Evolutionary conservation across 352 stramenopile genomes (phyloP), one percentile per base, ranked within the genome.

Genomic region (Phytophthora podocarpi): DNA sequence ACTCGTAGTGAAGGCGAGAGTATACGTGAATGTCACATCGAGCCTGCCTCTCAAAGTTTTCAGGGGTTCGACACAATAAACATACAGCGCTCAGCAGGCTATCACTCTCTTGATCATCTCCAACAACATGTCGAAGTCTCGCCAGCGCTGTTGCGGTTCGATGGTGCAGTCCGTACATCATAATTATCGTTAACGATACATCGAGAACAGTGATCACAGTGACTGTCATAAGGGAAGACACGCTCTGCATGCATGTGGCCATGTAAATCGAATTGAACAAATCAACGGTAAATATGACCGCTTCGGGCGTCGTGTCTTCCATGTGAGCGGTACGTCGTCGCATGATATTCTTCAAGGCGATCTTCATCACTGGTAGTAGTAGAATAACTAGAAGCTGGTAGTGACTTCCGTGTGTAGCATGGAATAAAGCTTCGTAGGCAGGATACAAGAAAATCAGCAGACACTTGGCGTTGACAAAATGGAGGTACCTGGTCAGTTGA

Each of bases 291-390:
- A 67, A 61, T 36, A 67, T 61, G 1, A 50, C 59, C 5, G 47
- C 42, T n/a, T 48, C 35, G 5, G 59, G 59, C n/a, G 47, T 50
- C n/a, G 47, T 40, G 21, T 67, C 59, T n/a, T 62, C 59, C n/a
- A 67, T 37, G 36, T 67, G 42, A 6, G 28, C 12, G 4, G 32
- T 48, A 15, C 34, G 42, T 12, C 27, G 28, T 2, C 39, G 26
- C 20, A 67, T 35, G 5, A 57, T 16, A 24, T 67, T 61, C n/a
- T 52, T 57, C 10, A 80, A 40, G 10, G 45, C 4, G 3, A 67
- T 30, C 27, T 75, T 73, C 4, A 80, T 51, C 3, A 76, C 15
- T 16, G 61, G 48, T 3, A 78, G 36, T 0, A 68, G 15, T 2
- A 59, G 12, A 30, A 59, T 41, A 5, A 47, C 57, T 1, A 27